A percentile compares a stretch with the other conserved stretches of the same genome.
Evolutionary conservation across 2,329 filamentous ascomycete genomes (phyloP).

Genomic region (Pseudocercospora vitis): DNA sequence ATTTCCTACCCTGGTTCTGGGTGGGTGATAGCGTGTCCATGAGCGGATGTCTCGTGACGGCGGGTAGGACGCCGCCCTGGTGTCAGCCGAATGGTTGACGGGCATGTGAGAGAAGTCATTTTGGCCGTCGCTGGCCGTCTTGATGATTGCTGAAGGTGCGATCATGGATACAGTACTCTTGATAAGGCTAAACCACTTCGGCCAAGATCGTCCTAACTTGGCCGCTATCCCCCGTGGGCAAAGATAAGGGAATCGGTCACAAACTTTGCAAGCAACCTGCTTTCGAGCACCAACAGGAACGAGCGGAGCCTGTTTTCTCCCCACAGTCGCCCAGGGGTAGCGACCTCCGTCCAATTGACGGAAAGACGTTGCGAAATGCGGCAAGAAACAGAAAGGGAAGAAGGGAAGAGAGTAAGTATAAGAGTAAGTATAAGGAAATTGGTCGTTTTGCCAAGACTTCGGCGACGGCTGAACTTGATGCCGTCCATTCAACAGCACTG

Average conservation of each 20-base stretch:
- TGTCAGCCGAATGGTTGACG: slow-evolving; percentile 7
- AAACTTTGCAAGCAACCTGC: too few species aligned
- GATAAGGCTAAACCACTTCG: slow-evolving; percentile 5
- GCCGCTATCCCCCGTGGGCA: slow-evolving; percentile 1
- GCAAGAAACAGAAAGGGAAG: too few species aligned
- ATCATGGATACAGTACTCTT: slow-evolving; percentile 2
- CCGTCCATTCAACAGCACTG: too few species aligned
- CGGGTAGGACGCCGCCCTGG: slow-evolving; percentile 4
- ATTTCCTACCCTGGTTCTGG: slow-evolving; percentile 23
- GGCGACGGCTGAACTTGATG: too few species aligned
- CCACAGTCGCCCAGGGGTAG: too few species aligned
- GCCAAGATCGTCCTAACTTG: slow-evolving; percentile 6
- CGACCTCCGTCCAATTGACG: too few species aligned
- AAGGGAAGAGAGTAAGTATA: too few species aligned
- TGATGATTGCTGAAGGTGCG: slow-evolving; percentile 4
- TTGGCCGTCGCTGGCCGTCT: slow-evolving; percentile 11
- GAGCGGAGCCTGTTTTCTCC: too few species aligned
- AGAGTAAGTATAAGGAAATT: too few species aligned
- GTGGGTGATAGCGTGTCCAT: slow-evolving; percentile 11
- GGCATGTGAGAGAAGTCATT: slow-evolving; percentile 9
- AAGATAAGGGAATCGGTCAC: slow-evolving; percentile 3
- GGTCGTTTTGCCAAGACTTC: too few species aligned
- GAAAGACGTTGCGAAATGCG: too few species aligned
- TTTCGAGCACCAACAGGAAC: too few species aligned
- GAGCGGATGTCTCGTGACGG: slow-evolving; percentile 10